Evolutionary conservation across 2,329 filamentous ascomycete genomes (phyloP).

Genomic region (Sclerotinia sclerotiorum): DNA sequence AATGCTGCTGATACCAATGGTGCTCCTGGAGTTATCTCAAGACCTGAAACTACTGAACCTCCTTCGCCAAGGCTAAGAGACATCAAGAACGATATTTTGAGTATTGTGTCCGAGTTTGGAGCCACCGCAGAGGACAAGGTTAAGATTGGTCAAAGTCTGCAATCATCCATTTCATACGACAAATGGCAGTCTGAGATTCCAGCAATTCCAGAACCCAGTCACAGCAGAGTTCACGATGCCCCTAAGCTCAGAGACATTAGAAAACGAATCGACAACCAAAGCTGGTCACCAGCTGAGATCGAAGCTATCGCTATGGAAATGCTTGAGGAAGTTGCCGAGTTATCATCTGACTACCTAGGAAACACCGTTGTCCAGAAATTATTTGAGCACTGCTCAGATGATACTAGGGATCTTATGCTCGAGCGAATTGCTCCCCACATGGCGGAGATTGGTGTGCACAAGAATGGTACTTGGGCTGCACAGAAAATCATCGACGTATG

Average conservation of each 20-base stretch:
- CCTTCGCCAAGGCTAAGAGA: slow-evolving; percentile 72
- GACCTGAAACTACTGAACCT: slow-evolving; percentile 52
- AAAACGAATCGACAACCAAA: slow-evolving; percentile 96
- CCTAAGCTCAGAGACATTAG: slow-evolving; percentile 93
- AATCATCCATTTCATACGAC: slow-evolving; percentile 73
- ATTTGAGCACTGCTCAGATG: slow-evolving; percentile 93
- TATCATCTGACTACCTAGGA: slow-evolving; percentile 92
- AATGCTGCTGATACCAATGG: slow-evolving; percentile 41
- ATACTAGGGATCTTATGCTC: slow-evolving; percentile 88
- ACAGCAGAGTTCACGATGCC: slow-evolving; percentile 87
- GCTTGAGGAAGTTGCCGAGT: slow-evolving; percentile 93
- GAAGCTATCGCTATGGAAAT: slow-evolving; percentile 90
- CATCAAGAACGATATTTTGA: slow-evolving; percentile 77
- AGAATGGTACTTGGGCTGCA: slow-evolving; percentile 98
- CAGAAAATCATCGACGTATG: slow-evolving; percentile 99
- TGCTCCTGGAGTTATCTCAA: slow-evolving; percentile 44
- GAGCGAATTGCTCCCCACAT: slow-evolving; percentile 83
- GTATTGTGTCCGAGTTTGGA: slow-evolving; percentile 86
- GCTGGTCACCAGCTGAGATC: slow-evolving; percentile 80
- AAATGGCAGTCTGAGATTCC: slow-evolving; percentile 80
- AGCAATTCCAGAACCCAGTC: slow-evolving; percentile 81
- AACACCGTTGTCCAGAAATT: slow-evolving; percentile 99
- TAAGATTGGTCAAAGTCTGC: slow-evolving; percentile 71
- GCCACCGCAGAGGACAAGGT: slow-evolving; percentile 75
- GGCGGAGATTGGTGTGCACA: slow-evolving; percentile 95